Conservation (phyloP, 2,329 filamentous ascomycete genomes). For the Thelonectria rubi region DNA sequence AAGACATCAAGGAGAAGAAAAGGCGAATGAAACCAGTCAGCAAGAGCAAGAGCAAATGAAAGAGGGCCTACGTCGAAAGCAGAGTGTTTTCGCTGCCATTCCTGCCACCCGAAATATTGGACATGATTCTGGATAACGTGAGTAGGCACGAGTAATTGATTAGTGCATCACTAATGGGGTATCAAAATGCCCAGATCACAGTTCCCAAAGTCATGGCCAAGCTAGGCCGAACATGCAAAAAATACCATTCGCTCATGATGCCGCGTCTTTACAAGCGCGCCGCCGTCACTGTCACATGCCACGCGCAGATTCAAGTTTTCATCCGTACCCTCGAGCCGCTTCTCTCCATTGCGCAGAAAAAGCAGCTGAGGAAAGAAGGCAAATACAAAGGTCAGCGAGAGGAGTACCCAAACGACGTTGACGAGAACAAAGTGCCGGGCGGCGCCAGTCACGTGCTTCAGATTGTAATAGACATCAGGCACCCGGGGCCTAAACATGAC, state of each 20-base stretch:
- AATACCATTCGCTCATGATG: slow-evolving; percentile 23
- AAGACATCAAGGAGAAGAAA: background rate
- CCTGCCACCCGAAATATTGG: background rate
- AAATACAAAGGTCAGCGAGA: slow-evolving; percentile 32
- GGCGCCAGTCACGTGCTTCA: slow-evolving; percentile 23
- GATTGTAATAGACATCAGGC: slow-evolving; percentile 12
- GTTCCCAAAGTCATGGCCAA: slow-evolving; percentile 14
- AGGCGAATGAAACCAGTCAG: background rate
- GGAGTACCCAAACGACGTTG: slow-evolving; percentile 12
- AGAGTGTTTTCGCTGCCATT: background rate
- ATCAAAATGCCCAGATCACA: slow-evolving; percentile 1
- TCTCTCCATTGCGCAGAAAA: slow-evolving; percentile 30
- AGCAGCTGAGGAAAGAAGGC: slow-evolving; percentile 29
- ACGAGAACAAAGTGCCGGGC: slow-evolving; percentile 13
- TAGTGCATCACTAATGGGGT: background rate
- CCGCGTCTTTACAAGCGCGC: slow-evolving; percentile 31
- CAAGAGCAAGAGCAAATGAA: no score
- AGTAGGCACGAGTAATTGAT: background rate
- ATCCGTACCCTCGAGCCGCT: slow-evolving; percentile 32
- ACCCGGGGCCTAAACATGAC: slow-evolving; percentile 25
- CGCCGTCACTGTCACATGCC: slow-evolving; percentile 4
- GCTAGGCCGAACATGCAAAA: slow-evolving; percentile 31
- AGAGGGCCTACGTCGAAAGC: no score
- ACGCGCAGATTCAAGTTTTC: slow-evolving; percentile 32
- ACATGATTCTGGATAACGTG: background rate